Evolutionary conservation across 352 stramenopile species (phyloP), one percentile per base, ranked within the genome.

Genomic region (Albugo laibachii): DNA sequence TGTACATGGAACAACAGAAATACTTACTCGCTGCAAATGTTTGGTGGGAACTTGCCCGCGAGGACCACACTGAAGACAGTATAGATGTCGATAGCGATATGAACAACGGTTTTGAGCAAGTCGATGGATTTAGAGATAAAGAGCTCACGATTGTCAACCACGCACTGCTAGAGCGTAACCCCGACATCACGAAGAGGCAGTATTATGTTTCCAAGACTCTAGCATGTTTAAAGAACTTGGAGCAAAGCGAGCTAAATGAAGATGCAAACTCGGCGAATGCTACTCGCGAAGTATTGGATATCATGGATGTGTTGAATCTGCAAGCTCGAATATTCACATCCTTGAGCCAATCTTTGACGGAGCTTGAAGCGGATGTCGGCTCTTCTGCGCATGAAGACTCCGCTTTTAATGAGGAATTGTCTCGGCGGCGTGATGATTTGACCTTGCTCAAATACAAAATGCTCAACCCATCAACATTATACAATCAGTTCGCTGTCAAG

Each of bases 1-100:
- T 83, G 39, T 88, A 92, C 54, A 85, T 92, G 72, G 69, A 86
- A 15, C 75, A 88, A 47, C 69, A 80, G 18, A 85, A 84, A 53
- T 92, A 85, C 52, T 58, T 92, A 18, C 57, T 82, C 6, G 78
- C 78, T 0, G 78, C 78, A 0, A 85, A 88, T 50, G 71, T 88
- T 1, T 87, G 77, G 70, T 92, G 78, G 78, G 56, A 62, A 1
- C 73, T 73, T 16, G 78, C 75, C 0, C 70, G 85, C 38, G 58
- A 60, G 40, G 47, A 60, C 44, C 53, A 42, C 13, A 66, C 78
- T 53, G 69, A 81, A 42, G 55, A 58, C 11, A 58, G 62, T 36
- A 57, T 57, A 13, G 62, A 73, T 31, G 65, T 73, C 11, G 69
- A 64, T 47, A 64, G 62, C 27, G 24, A 31, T 31, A 31, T 31